phyloP scores from a whole-genome alignment of 257 asterid genomes.

The Buddleja alternifolia region DNA sequence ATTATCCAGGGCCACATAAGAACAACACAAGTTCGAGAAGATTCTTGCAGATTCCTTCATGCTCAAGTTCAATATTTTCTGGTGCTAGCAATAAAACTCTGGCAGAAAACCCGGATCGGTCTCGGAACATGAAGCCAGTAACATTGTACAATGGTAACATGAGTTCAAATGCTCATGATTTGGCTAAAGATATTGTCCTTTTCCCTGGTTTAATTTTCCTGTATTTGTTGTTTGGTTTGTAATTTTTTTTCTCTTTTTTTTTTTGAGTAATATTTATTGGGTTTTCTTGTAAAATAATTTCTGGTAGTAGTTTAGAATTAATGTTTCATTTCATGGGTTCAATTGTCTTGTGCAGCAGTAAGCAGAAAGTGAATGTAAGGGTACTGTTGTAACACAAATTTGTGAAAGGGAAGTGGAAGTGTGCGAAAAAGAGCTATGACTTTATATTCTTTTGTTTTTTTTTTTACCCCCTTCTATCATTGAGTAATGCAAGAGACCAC shows the following conservation, averaged over 20 bases:
- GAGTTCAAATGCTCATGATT: constrained; percentile 22
- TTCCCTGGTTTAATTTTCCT: constrained; percentile 16
- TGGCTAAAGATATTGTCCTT: constrained; percentile 24
- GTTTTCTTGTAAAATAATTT: neutral
- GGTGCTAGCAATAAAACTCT: constrained; percentile 33
- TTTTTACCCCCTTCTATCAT: too few species aligned
- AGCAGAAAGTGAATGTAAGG: constrained; percentile 11
- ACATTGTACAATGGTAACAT: constrained; percentile 21
- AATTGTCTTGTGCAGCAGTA: constrained; percentile 23
- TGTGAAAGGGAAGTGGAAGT: constrained; percentile 22
- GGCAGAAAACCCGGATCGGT: constrained; percentile 27
- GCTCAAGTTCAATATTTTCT: constrained; percentile 21
- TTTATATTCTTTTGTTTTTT: neutral
- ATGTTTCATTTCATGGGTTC: constrained; percentile 27
- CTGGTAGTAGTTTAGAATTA: neutral
- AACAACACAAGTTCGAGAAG: constrained; percentile 23
- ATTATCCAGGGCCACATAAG: neutral
- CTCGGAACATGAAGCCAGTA: constrained; percentile 36
- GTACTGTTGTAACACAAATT: constrained; percentile 8
- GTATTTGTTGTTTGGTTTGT: constrained; percentile 28
- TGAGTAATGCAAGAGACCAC: too few species aligned
- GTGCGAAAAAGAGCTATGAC: constrained; percentile 3
- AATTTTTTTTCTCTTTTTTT: neutral
- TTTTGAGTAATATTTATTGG: neutral
- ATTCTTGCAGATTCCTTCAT: constrained; percentile 35